Base-by-base conservation (phyloP, 2,329 filamentous ascomycete species). In the Talaromyces sp. region DNA sequence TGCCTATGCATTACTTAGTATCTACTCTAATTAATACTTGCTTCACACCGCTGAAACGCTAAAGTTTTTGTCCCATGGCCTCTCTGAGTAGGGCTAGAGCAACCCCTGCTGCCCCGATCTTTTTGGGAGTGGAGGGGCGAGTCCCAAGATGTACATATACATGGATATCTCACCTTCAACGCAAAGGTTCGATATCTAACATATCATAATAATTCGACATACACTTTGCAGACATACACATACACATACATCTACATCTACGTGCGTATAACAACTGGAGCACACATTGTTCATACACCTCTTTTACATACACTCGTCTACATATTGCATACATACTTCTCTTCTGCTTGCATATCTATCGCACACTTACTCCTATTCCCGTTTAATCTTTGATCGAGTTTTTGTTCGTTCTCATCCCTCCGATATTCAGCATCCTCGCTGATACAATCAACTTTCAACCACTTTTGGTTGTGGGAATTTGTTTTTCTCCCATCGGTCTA, bases 21-120 rank as follows among this genome's bases (percentile, higher is more conserved):
- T 33, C 39, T 59, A 45, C 56, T 59, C 27, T 59, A 45, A 39
- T 56, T 37, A 24, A 7, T 24, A 39, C 52, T 43, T 57, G 61
- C 61, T 45, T 57, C 61, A 63, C 61, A 63, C 61, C 61, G 61
- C 61, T 57, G 61, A 57, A 63, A 57, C 52, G 33, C 61, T 57
- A 63, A 57, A n/a, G 13, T 13, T 45, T 13, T 31, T 33, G 50
- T 35, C 11, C 45, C 52, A 22, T 39, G 11, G 13, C 6, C 35
- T 47, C 43, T 45, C n/a, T 47, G 48, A 41, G 16, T 35, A 56
- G 37, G 59, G 59, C 45, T 61, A 52, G 45, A 27, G 16, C 27
- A 31, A 61, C 50, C 43, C 43, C 33, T 50, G 43, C 58, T 60
- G 33, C 31, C 41, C 24, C 43, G 27, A 35, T 61, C 59, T 5